A percentile compares a stretch with the other conserved stretches of the same genome.
These are phyloP conservation scores for Phaeosphaeria sp. DNA, from an alignment of 2,329 filamentous ascomycete species.

Conservation along the genomic window DNA sequence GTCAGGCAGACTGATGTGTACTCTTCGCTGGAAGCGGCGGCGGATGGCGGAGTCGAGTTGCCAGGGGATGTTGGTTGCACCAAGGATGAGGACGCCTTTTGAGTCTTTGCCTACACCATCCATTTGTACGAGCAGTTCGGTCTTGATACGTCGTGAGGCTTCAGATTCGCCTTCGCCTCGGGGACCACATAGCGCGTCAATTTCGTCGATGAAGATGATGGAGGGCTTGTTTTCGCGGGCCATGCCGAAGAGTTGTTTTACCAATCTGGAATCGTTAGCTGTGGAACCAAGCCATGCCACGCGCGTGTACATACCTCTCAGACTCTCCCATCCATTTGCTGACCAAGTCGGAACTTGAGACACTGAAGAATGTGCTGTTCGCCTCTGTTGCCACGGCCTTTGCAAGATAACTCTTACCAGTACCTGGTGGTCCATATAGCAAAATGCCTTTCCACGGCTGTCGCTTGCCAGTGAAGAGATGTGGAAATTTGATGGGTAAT, in stretches of 20 bases:
- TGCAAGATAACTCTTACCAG: conserved; percentile 95
- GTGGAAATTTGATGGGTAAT: conserved; percentile 96
- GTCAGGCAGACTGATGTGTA: conserved; percentile 94
- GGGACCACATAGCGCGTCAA: conserved; percentile 94
- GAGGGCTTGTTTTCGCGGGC: conserved; percentile 97
- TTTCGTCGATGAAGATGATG: conserved; percentile 98
- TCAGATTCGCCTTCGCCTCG: conserved; percentile 95
- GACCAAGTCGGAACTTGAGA: conserved; percentile 94
- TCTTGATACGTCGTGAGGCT: conserved; percentile 96
- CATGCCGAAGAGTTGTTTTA: conserved; percentile 97
- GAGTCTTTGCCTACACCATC: conserved; percentile 97
- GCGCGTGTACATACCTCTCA: conserved; percentile 72
- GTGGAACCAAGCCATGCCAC: neutral
- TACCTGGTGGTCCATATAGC: conserved; percentile 93
- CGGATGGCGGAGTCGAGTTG: conserved; percentile 96
- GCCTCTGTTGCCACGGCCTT: conserved; percentile 98
- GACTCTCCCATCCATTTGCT: conserved; percentile 99
- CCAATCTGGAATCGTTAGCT: conserved; percentile 65
- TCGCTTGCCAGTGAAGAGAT: conserved; percentile 92
- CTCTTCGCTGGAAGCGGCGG: conserved; percentile 91
- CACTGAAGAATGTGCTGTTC: conserved; percentile 98
- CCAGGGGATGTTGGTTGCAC: conserved; percentile 98
- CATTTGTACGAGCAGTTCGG: conserved; percentile 98
- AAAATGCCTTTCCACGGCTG: conserved; percentile 99
- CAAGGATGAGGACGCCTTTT: conserved; percentile 90